phyloP scores from a whole-genome alignment of 495 filamentous ascomycete genomes.

The Penicillium riverlandense region DNA sequence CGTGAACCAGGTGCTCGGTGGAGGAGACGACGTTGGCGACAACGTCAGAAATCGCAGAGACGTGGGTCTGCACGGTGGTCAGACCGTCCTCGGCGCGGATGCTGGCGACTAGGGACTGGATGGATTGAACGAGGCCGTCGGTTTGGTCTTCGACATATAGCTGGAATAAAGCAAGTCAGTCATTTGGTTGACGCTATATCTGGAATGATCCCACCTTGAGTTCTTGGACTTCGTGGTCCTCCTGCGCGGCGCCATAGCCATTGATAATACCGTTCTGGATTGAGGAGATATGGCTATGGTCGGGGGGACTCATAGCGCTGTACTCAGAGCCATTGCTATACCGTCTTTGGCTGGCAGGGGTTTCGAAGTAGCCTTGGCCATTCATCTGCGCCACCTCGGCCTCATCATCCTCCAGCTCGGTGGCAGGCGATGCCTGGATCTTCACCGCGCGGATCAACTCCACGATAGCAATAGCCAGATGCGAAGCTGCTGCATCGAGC shows the following conservation, averaged over 20 bases:
- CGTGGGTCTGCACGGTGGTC: conserved; percentile 59
- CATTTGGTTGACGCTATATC: background rate
- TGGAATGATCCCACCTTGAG: conserved; percentile 47
- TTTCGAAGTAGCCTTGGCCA: conserved; percentile 42
- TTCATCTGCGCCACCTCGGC: conserved; percentile 34
- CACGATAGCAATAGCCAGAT: conserved; percentile 77
- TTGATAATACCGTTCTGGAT: conserved; percentile 24
- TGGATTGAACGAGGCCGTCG: conserved; percentile 69
- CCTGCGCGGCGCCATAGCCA: conserved; percentile 32
- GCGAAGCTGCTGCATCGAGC: conserved; percentile 90
- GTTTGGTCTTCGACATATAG: conserved; percentile 83
- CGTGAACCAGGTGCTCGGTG: conserved; percentile 52
- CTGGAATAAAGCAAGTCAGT: conserved; percentile 21
- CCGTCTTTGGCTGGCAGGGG: conserved; percentile 36
- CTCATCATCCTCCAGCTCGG: conserved; percentile 66
- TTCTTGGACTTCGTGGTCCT: conserved; percentile 60
- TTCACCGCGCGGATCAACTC: conserved; percentile 79
- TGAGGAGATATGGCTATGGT: conserved; percentile 19
- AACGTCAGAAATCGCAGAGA: conserved; percentile 61
- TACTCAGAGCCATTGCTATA: conserved; percentile 47
- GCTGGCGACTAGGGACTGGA: conserved; percentile 71
- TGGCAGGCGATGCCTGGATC: conserved; percentile 65
- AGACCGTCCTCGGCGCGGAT: conserved; percentile 67
- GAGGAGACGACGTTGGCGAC: conserved; percentile 62
- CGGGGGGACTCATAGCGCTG: conserved; percentile 45